Evolutionary conservation across 2,329 filamentous ascomycete genomes (phyloP), one percentile per base, ranked within the genome.

Genomic region (Periconia macrospinosa): DNA sequence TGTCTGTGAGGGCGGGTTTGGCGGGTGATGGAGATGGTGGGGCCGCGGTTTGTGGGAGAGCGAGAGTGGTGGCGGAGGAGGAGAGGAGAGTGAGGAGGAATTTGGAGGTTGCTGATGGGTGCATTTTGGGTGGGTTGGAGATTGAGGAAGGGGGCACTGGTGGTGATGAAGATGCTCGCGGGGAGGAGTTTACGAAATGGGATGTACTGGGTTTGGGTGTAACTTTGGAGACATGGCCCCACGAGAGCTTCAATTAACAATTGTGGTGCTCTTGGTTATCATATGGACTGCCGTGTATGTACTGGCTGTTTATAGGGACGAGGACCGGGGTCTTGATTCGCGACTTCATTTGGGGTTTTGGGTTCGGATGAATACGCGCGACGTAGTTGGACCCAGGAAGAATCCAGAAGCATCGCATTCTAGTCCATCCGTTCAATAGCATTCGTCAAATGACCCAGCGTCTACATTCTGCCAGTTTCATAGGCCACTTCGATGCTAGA

Each of bases 281-380:
- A 27, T 27, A 27, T 50, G 46, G 49, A 57, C 49, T 59, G 57
- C 57, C 54, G 50, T 49, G 55, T 53, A 53, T 37, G 33, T 37
- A n/a, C 15, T 37, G 33, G 15, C 56, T 54, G 30, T 45, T 42
- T 30, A 6, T 27, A 41, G 20, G 43, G 35, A 52, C 10, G 20
- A 41, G 44, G 49, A 49, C 54, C 47, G 47, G 54, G 57, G 49
- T 53, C 49, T 37, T 57, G 57, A 59, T 59, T 55, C 57, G 57
- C 49, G 57, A 59, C 37, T 57, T 59, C 57, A 59, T 59, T 57
- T 57, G 30, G 27, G 30, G 13, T 17, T 43, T 27, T 45, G 44
- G 45, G 52, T 27, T 17, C 49, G 57, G 57, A 33, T 51, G 51
- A 59, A 51, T 53, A 52, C 48, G 50, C 45, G 45, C 46, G 51